Evolutionary conservation across 805 yeast genomes (phyloP), one percentile per base, ranked within the genome.

Genomic region (Teunomyces cretensis): DNA sequence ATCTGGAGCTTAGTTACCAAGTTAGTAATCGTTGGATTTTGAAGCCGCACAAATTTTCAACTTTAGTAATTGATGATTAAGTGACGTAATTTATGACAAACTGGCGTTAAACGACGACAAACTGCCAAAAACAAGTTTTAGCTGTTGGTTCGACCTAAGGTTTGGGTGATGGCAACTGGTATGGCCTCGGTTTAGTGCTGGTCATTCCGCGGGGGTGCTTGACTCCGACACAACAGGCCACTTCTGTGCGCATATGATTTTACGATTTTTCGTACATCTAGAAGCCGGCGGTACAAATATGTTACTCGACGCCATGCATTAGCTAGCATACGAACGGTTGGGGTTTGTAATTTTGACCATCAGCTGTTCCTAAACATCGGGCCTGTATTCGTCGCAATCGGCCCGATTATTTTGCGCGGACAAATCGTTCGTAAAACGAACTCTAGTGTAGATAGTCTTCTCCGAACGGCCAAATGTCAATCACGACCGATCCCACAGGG

Each of bases 401-500:
- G 22, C 22, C 22, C 22, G 22, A 26, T 7, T 26, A 26, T 26
- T 26, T 26, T 26, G 12, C 12, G 28, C 28, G 28, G 12, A 26
- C 28, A 26, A 26, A 26, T 26, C 9, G 22, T 19, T 19, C 22
- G 22, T 19, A 19, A 19, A 19, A 30, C 19, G 9, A 15, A 15
- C 12, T 17, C 12, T 24, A 13, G 7, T 13, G 8, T 22, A 8
- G 9, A 2, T 22, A 9, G 12, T 13, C n/a, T 9, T 36, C 39
- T 13, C 28, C 39, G 12, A 2, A 12, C 15, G 26, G 9, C 39
- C 22, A 14, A 12, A 27, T 37, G 30, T 12, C 32, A 7, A 14
- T 33, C 28, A 8, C 13, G n/a, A 32, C 30, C 19, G 48, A 43
- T 16, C 43, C 49, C n/a, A 39, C 43, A 2, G 54, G 54, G 13